These are phyloP conservation scores for Coemansia sp. DNA, from an alignment of 192 early-diverging fungal genomes.

Conservation along the genomic window DNA sequence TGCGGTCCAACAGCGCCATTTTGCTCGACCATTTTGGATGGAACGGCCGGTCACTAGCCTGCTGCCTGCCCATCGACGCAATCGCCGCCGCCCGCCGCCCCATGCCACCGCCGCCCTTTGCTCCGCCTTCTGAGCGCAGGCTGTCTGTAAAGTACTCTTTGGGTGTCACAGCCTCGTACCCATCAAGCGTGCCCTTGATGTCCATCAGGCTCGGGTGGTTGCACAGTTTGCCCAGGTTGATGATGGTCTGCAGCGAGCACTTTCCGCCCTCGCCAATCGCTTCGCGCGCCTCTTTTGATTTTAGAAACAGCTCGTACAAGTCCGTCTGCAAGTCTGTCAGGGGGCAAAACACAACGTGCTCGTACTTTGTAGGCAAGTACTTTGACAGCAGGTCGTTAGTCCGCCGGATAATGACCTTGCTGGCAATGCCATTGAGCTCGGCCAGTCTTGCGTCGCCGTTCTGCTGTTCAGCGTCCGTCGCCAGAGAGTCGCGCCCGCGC, in stretches of 20 bases:
- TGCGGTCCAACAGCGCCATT: conserved; percentile 76
- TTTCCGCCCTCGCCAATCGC: conserved; percentile 66
- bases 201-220: conserved; percentile 94
- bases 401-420: conserved; percentile 94
- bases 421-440: conserved; percentile 83
- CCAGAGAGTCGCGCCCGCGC: conserved; percentile 87
- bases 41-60: conserved; percentile 26
- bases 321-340: conserved; percentile 71
- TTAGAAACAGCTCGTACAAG: conserved; percentile 79
- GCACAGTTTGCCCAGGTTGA: conserved; percentile 90
- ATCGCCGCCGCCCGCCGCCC: conserved; percentile 11
- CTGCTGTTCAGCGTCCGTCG: conserved; percentile 72
- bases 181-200: conserved; percentile 57
- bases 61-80: conserved; percentile 1
- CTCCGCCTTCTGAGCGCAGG: background rate
- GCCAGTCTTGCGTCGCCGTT: conserved; percentile 78
- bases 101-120: background rate
- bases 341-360: conserved; percentile 96
- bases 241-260: conserved; percentile 88
- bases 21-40: conserved; percentile 84
- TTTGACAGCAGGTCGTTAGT: conserved; percentile 96
- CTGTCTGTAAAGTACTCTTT: conserved; percentile 51
- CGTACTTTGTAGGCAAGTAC: conserved; percentile 96
- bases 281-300: conserved; percentile 61
- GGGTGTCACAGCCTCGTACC: conserved; percentile 60